phyloP scores from a whole-genome alignment of 2,329 filamentous ascomycete species.

The Paecilomyces sp. region DNA sequence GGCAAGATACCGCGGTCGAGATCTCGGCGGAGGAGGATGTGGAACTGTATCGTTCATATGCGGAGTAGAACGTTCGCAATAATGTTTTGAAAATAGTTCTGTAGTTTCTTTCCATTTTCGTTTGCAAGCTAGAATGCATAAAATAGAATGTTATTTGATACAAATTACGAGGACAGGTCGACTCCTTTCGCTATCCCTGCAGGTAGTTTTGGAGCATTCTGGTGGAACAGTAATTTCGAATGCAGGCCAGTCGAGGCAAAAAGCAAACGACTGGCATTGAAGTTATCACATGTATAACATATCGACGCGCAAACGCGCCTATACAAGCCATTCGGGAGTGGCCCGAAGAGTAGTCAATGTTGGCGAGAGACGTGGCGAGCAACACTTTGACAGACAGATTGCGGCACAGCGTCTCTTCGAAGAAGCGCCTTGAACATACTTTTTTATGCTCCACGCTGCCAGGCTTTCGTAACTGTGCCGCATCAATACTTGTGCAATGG shows the following conservation, averaged over 20 bases:
- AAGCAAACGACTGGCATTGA: neutral
- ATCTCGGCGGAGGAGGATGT: conserved; percentile 38
- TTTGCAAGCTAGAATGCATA: neutral
- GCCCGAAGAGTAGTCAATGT: neutral
- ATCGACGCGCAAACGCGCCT: neutral
- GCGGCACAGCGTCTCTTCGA: neutral
- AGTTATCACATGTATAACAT: neutral
- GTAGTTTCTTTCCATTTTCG: neutral
- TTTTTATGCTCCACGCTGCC: neutral
- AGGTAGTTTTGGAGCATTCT: neutral
- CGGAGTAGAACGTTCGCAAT: conserved; percentile 16
- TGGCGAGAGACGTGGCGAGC: neutral
- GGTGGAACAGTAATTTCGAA: neutral
- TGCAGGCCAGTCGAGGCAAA: neutral
- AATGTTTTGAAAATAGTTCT: neutral
- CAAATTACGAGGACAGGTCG: neutral
- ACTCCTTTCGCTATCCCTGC: neutral
- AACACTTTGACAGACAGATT: neutral
- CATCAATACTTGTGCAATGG: neutral
- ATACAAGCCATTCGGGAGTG: neutral
- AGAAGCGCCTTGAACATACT: neutral
- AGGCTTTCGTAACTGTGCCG: neutral
- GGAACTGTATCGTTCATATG: conserved; percentile 43
- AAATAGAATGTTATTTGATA: neutral
- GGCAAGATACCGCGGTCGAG: conserved; percentile 46